Conservation (phyloP, 345 rosid genomes). For the Limnanthes douglasii region DNA sequence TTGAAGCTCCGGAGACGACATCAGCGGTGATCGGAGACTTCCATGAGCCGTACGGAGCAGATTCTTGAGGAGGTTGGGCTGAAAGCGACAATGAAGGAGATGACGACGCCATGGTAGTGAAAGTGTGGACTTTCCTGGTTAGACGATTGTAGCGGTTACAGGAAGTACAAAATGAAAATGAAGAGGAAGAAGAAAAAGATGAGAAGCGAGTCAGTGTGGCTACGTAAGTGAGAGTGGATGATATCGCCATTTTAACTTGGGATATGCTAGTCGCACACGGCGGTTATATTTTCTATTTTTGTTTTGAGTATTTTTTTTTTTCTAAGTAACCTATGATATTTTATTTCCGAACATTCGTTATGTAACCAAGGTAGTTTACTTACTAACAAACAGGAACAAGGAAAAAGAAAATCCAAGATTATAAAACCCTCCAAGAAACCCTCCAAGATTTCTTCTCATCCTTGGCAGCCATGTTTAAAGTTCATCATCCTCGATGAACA, state of each 20-base stretch:
- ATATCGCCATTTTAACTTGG: slow-evolving; percentile 1
- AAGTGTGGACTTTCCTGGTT: slow-evolving; percentile 4
- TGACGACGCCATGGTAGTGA: slow-evolving; percentile 41
- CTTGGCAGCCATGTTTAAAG: no score
- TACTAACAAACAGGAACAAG: no score
- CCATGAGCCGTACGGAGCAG: slow-evolving; percentile 89
- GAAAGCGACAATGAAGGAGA: not conserved
- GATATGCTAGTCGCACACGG: no score
- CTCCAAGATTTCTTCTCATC: no score
- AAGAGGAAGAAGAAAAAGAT: slow-evolving; percentile 1
- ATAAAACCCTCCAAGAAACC: no score
- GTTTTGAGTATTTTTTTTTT: no score
- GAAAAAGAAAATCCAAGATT: no score
- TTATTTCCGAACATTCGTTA: no score
- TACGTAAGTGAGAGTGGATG: not conserved
- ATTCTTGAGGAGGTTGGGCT: slow-evolving; percentile 12
- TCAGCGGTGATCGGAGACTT: slow-evolving; percentile 88
- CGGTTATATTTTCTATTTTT: no score
- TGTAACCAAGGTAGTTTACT: no score
- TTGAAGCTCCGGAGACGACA: slow-evolving; percentile 68
- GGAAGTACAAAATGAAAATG: not conserved
- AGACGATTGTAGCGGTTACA: slow-evolving; percentile 9
- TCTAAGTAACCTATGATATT: no score
- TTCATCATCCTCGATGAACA: no score
- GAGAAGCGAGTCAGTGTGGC: slow-evolving; percentile 9